phyloP scores from a whole-genome alignment of 2,329 filamentous ascomycete genomes.

The Botrytis hyacinthi region DNA sequence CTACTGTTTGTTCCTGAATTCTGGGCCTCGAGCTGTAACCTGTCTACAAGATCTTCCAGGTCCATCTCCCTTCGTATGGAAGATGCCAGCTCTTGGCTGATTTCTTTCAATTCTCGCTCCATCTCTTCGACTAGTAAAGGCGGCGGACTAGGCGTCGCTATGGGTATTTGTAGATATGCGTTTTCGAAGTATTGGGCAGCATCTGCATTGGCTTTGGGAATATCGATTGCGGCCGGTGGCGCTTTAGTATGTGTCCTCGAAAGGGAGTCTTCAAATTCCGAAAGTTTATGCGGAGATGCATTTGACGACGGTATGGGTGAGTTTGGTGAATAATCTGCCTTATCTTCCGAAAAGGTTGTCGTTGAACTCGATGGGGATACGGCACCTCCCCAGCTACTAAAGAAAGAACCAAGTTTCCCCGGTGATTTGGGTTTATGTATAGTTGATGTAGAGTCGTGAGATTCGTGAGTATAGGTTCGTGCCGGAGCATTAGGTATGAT shows the following conservation, averaged over 20 bases:
- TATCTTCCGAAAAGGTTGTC: slow-evolving; percentile 57
- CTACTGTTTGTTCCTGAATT: slow-evolving; percentile 51
- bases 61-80: slow-evolving; percentile 97
- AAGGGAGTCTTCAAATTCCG: slow-evolving; percentile 30
- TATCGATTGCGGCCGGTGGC: slow-evolving; percentile 42
- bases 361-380: slow-evolving; percentile 56
- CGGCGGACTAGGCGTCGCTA: slow-evolving; percentile 40
- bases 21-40: slow-evolving; percentile 73
- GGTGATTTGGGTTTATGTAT: slow-evolving; percentile 48
- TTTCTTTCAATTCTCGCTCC: slow-evolving; percentile 90
- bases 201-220: slow-evolving; percentile 43
- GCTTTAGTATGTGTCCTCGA: slow-evolving; percentile 27
- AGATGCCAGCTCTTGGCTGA: slow-evolving; percentile 86
- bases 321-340: slow-evolving; percentile 52
- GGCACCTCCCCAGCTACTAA: slow-evolving; percentile 62
- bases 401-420: slow-evolving; percentile 62
- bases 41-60: slow-evolving; percentile 88
- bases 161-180: slow-evolving; percentile 35
- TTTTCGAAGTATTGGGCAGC: slow-evolving; percentile 39
- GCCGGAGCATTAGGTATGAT: slow-evolving; percentile 29
- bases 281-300: slow-evolving; percentile 41
- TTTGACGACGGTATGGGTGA: slow-evolving; percentile 58
- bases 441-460: slow-evolving; percentile 33
- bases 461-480: slow-evolving; percentile 34
- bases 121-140: slow-evolving; percentile 72